Evolutionary conservation across 345 rosid genomes (phyloP).

Genomic region (Jatropha curcas): DNA sequence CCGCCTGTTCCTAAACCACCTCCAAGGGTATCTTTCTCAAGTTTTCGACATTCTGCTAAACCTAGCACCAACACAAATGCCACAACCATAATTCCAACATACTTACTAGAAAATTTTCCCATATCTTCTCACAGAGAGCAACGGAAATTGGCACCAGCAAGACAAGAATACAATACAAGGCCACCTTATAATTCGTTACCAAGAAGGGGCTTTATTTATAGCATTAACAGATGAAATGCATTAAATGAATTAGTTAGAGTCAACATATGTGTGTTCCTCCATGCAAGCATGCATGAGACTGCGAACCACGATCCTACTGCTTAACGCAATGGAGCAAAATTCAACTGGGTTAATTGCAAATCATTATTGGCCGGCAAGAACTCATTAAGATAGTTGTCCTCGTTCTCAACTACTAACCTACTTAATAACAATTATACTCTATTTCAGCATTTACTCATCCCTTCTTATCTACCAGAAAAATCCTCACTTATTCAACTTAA

Average conservation of each 20-base stretch:
- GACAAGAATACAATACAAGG: background rate
- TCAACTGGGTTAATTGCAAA: constrained; percentile 32
- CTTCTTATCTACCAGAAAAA: no score
- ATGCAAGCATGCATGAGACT: background rate
- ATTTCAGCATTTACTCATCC: no score
- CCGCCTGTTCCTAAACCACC: background rate
- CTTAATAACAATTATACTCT: no score
- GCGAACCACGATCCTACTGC: background rate
- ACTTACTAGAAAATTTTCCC: constrained; percentile 24
- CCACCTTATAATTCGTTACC: background rate
- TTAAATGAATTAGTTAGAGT: background rate
- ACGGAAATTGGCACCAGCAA: no score
- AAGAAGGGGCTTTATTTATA: constrained; percentile 12
- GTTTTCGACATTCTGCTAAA: constrained; percentile 39
- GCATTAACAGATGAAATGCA: background rate
- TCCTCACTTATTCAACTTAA: no score
- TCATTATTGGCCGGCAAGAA: constrained; percentile 17
- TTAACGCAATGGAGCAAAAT: constrained; percentile 11
- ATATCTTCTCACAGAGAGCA: constrained; percentile 13
- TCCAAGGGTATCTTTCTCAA: constrained; percentile 26
- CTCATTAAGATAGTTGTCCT: constrained; percentile 14
- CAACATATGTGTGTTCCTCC: background rate
- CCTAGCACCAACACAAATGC: constrained; percentile 34
- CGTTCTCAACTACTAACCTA: constrained; percentile 25
- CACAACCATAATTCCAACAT: constrained; percentile 19